A percentile compares a stretch with the other conserved stretches of the same genome.
phyloP scores from a whole-genome alignment of 805 yeast genomes.

The Yarrowia sp. region DNA sequence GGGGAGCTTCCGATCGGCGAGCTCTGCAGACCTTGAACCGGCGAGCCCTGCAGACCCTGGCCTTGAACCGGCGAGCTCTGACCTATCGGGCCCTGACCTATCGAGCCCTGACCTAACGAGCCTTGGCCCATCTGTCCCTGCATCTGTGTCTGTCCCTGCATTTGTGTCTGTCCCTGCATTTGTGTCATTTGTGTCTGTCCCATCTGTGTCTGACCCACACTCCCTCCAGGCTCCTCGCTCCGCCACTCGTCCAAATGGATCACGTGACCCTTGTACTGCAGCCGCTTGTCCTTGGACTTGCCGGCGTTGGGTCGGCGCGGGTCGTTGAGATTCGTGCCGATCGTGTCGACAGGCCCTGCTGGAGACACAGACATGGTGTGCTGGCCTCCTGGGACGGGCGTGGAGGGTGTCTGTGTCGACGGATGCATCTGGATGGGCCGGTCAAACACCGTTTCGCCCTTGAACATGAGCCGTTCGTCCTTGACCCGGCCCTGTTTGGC shows the following conservation, averaged over 20 bases:
- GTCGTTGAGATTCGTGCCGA: neutral
- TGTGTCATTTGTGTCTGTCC: neutral
- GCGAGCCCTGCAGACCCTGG: neutral
- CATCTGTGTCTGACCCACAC: neutral
- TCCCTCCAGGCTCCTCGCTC: neutral
- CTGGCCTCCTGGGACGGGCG: neutral
- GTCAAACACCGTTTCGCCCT: slow-evolving; percentile 6
- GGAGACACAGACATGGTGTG: slow-evolving; percentile 10
- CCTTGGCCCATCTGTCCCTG: neutral
- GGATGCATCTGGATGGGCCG: slow-evolving; percentile 3
- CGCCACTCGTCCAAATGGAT: slow-evolving; percentile 11
- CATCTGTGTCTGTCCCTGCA: neutral
- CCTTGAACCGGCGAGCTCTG: neutral
- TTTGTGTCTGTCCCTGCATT: neutral
- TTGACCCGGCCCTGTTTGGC: neutral
- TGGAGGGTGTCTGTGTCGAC: neutral
- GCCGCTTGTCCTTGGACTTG: neutral
- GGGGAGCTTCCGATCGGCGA: neutral
- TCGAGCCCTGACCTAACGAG: neutral
- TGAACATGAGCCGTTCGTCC: slow-evolving; percentile 8
- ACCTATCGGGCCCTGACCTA: neutral
- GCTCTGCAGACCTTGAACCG: neutral
- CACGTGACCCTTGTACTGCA: slow-evolving; percentile 22
- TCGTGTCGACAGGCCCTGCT: neutral
- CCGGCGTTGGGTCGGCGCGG: neutral